Percentiles rank a stretch among this genome's conserved stretches.
Evolutionary conservation across 495 filamentous ascomycete species (phyloP).

Genomic region (Lasiosphaeris hirsuta): DNA sequence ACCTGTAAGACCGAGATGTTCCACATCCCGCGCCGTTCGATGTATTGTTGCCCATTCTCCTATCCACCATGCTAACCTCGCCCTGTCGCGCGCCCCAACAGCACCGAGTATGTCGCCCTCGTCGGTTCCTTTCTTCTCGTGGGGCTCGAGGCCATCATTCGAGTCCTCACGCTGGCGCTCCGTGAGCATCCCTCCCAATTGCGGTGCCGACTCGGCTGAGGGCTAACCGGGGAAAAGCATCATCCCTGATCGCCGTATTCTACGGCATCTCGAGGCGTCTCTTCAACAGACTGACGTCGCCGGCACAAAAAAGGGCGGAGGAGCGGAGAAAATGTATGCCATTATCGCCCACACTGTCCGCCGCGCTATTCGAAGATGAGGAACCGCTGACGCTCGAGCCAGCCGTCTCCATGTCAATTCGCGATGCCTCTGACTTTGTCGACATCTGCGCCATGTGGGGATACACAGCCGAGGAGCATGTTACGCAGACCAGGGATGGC

Average conservation of each 20-base stretch:
- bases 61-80: not conserved
- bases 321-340: conserved; percentile 52
- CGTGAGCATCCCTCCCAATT: conserved; percentile 53
- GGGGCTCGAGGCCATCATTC: conserved; percentile 72
- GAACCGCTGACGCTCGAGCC: conserved; percentile 18
- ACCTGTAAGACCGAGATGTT: conserved; percentile 50
- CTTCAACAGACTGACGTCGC: conserved; percentile 75
- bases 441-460: conserved; percentile 86
- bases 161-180: conserved; percentile 85
- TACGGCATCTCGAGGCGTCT: conserved; percentile 76
- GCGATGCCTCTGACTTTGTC: conserved; percentile 81
- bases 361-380: not conserved
- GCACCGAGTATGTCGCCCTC: conserved; percentile 82
- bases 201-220: conserved; percentile 17
- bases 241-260: conserved; percentile 74
- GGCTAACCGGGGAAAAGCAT: conserved; percentile 48
- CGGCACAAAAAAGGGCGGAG: conserved; percentile 61
- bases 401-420: conserved; percentile 52
- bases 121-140: conserved; percentile 78
- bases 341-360: not conserved
- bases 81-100: conserved; percentile 23
- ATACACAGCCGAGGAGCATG: conserved; percentile 91
- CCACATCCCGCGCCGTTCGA: not conserved
- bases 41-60: too few relatives aligned
- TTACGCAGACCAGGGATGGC: conserved; percentile 90